These are phyloP conservation scores for Melastoma malabathricum DNA, from an alignment of 345 rosid species.

Conservation along the genomic window DNA sequence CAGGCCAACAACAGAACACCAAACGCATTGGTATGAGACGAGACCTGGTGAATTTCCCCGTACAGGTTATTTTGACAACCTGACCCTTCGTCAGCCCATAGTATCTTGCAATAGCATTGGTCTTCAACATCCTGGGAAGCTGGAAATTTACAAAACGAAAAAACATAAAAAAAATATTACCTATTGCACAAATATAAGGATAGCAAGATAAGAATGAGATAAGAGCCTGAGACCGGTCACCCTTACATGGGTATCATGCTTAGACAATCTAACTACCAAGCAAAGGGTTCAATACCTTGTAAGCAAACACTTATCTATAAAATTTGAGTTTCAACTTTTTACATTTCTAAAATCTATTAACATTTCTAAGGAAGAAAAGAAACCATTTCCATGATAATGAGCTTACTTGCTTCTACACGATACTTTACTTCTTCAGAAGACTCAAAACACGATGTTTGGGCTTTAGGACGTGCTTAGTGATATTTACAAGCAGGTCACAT, in stretches of 20 bases:
- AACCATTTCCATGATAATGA: not conserved
- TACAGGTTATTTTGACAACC: conserved; percentile 43
- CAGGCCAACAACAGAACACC: conserved; percentile 9
- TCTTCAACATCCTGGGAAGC: conserved; percentile 51
- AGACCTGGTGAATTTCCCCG: conserved; percentile 27
- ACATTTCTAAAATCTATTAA: not conserved
- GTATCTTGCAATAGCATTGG: conserved; percentile 42
- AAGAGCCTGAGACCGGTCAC: not conserved
- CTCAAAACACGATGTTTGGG: conserved; percentile 56
- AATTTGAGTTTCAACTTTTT: not conserved
- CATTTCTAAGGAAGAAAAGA: not conserved
- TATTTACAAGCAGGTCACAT: conserved; percentile 60
- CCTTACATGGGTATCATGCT: too few species aligned
- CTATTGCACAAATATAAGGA: not conserved
- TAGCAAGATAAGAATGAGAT: not conserved
- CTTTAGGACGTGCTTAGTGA: conserved; percentile 69
- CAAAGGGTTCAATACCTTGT: too few species aligned
- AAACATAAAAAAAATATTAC: not conserved
- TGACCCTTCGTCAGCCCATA: conserved; percentile 67
- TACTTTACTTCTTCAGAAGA: conserved; percentile 47
- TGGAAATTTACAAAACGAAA: conserved; percentile 7
- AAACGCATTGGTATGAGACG: conserved; percentile 44
- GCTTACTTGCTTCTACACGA: conserved; percentile 85
- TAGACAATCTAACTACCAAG: too few species aligned
- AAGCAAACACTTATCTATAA: too few species aligned